These are phyloP conservation scores for Podospora conica DNA, from an alignment of 495 filamentous ascomycete genomes.

Conservation along the genomic window DNA sequence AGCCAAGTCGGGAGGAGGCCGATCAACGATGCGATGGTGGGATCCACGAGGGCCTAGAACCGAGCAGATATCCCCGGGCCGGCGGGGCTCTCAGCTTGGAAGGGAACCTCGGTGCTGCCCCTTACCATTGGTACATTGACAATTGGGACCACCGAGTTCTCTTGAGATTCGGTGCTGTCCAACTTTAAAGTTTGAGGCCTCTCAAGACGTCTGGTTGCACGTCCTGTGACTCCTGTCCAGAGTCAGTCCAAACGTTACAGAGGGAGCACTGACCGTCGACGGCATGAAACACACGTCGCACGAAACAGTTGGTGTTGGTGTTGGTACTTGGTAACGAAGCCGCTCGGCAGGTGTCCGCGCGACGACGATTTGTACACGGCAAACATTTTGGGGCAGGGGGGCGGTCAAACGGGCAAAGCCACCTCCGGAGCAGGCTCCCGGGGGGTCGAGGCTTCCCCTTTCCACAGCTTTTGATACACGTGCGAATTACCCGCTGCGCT, in stretches of 20 bases:
- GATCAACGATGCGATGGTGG: not conserved
- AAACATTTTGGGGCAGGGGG: not conserved
- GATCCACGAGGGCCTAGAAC: not conserved
- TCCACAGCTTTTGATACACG: not conserved
- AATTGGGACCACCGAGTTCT: not conserved
- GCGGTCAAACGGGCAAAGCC: not conserved
- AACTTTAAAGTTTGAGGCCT: not conserved
- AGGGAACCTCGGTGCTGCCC: not conserved
- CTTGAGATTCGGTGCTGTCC: not conserved
- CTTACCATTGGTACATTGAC: too few species aligned
- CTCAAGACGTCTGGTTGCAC: not conserved
- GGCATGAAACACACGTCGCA: not conserved
- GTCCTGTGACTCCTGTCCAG: too few species aligned
- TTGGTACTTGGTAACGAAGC: too few species aligned
- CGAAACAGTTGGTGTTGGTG: not conserved
- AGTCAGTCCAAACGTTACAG: not conserved
- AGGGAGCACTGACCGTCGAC: not conserved
- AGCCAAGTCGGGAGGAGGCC: not conserved
- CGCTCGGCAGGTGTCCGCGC: too few species aligned
- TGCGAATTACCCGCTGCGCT: conserved; percentile 1
- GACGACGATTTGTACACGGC: too few species aligned
- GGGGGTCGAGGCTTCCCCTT: not conserved
- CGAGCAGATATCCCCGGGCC: not conserved
- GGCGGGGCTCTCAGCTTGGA: not conserved
- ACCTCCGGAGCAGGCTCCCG: too few species aligned